phyloP scores from a whole-genome alignment of 2,329 filamentous ascomycete genomes.

The Fonsecaea nubica region DNA sequence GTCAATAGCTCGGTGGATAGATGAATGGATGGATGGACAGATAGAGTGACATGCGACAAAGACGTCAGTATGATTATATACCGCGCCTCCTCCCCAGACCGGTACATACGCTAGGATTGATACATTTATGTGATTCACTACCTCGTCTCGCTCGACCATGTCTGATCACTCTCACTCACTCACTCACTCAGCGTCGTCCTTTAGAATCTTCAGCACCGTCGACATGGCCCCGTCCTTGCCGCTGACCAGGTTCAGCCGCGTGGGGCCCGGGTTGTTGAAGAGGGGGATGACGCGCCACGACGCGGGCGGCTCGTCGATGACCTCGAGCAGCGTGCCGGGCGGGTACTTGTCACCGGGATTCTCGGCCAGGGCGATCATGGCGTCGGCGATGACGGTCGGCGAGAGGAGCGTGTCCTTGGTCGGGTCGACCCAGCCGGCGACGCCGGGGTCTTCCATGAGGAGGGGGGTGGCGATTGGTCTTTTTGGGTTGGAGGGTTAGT shows the following conservation, averaged over 20 bases:
- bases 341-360: slow-evolving; percentile 55
- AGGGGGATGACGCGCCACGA: not conserved
- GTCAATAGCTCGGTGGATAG: no score
- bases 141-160: no score
- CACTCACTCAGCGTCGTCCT: not conserved
- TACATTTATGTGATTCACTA: no score
- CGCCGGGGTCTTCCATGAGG: slow-evolving; percentile 67
- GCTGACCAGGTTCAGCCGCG: not conserved
- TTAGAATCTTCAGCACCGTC: not conserved
- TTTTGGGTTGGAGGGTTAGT: not conserved
- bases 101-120: no score
- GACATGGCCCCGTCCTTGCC: not conserved
- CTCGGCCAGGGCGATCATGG: slow-evolving; percentile 58
- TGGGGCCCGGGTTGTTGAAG: not conserved
- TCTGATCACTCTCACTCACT: no score
- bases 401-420: slow-evolving; percentile 61
- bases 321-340: slow-evolving; percentile 62
- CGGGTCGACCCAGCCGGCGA: slow-evolving; percentile 58
- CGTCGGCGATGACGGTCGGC: slow-evolving; percentile 64
- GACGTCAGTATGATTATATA: no score
- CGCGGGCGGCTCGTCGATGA: slow-evolving; percentile 49
- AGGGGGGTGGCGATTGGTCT: slow-evolving; percentile 55
- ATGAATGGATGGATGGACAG: no score
- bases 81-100: no score
- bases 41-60: no score